Base-by-base conservation (phyloP, 177 flowering plant species). In the Vitis hybrid region DNA sequence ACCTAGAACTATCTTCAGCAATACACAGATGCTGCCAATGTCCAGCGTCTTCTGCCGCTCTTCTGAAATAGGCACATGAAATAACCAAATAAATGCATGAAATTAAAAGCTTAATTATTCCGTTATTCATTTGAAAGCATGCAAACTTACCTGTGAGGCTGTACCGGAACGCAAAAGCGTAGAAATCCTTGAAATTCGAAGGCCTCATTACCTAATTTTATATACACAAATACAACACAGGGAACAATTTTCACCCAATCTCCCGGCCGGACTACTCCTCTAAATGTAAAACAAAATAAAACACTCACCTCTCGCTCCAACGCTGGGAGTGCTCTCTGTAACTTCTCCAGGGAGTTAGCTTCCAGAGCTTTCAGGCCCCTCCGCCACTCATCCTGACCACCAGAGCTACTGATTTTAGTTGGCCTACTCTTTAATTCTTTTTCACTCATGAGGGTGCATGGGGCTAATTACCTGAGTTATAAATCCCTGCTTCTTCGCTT, bases 21-120 rank as follows among this genome's bases (percentile, higher is more conserved):
- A 73, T 65, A 78, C 70, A 65, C 98, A 93, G 34, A 83, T 77
- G 70, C 82, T 91, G 67, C 88, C 96, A 67, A 89, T 87, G 74
- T 93, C 98, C 54, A 91, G 66, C 67, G 78, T 76, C 79, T 87
- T 93, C 74, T 93, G 94, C 76, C 82, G 88, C 66, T 91, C 94
- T 74, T 92, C 96, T 92, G 80, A 56, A 15, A 66, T 19, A 55
- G 65, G 58, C 56, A 70, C 14, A n/a, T 45, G 26, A 15, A 12
- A 17, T 9, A 14, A 18, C 4, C 14, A 26, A 26, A 26, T 26
- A 26, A 26, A 26, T 26, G 30, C 30, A 26, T 26, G 30, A 26
- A 26, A 26, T 26, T 26, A 26, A 26, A 26, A 26, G 30, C 30
- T 26, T 26, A 26, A 26, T 26, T 26, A 26, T 26, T 26, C 30